Evolutionary conservation across 2,329 filamentous ascomycete species (phyloP).

Genomic region (Nothophoma quercina): DNA sequence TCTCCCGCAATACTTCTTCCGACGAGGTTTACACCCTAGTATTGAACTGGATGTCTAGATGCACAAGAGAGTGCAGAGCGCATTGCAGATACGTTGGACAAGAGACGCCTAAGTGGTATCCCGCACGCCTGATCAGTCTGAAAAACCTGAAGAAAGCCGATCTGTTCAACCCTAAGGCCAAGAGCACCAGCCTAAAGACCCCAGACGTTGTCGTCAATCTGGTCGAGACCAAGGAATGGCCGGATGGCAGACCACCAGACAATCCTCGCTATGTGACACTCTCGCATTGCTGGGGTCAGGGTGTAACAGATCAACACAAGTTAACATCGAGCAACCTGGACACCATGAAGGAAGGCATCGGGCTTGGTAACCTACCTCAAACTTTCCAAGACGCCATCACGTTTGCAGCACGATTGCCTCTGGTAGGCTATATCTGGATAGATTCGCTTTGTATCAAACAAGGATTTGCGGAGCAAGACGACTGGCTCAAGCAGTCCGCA

Average conservation of each 20-base stretch:
- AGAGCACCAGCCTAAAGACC: neutral
- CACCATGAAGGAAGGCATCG: neutral
- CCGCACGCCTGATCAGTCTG: neutral
- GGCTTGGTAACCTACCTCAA: neutral
- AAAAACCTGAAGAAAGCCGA: neutral
- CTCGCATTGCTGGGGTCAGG: neutral
- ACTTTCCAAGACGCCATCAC: neutral
- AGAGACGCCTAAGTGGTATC: neutral
- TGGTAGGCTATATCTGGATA: conserved; percentile 1
- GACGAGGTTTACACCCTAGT: neutral
- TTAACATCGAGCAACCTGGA: neutral
- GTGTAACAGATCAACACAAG: neutral
- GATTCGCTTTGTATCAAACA: conserved; percentile 4
- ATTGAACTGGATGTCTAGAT: neutral
- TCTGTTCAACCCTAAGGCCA: neutral
- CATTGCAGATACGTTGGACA: neutral
- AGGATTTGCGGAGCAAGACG: neutral
- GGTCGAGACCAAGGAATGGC: neutral
- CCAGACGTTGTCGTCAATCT: neutral
- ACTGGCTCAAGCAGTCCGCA: neutral
- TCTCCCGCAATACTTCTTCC: neutral
- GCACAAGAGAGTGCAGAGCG: neutral
- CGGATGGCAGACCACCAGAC: neutral
- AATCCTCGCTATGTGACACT: neutral
- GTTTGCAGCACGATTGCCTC: neutral